Evolutionary conservation across 768 basidiomycete species (phyloP).

Genomic region (Boletus bicolor): DNA sequence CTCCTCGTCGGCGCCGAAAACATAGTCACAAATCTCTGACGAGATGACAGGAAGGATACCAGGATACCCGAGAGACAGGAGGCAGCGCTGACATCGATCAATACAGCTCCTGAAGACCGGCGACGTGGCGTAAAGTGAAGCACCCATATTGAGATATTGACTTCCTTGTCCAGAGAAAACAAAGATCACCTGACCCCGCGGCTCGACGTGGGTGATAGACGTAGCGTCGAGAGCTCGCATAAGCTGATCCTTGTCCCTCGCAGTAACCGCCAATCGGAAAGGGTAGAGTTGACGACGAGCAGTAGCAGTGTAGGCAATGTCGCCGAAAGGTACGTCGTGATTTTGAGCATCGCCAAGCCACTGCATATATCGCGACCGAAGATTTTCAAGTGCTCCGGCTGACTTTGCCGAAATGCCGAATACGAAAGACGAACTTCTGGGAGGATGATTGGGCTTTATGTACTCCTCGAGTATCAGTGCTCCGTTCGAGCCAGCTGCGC

Average conservation of each 20-base stretch:
- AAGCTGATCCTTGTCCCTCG: constrained; percentile 44
- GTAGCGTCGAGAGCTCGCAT: constrained; percentile 40
- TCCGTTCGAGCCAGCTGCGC: constrained; percentile 69
- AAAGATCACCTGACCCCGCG: constrained; percentile 45
- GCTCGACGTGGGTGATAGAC: constrained; percentile 30
- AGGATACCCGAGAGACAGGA: constrained; percentile 47
- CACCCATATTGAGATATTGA: constrained; percentile 66
- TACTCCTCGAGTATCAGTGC: constrained; percentile 60
- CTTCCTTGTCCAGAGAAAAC: constrained; percentile 75
- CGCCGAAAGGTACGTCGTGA: constrained; percentile 32
- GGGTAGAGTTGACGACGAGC: constrained; percentile 58
- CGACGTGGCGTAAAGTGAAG: constrained; percentile 48
- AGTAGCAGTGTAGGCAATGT: constrained; percentile 66
- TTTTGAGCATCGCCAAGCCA: constrained; percentile 41
- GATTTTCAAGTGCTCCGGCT: constrained; percentile 39
- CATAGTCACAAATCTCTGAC: constrained; percentile 22
- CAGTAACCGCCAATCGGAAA: constrained; percentile 51
- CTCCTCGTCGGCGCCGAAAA: constrained; percentile 32
- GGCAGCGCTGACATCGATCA: constrained; percentile 54
- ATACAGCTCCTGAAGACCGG: constrained; percentile 48
- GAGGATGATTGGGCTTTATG: constrained; percentile 7
- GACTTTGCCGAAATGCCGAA: constrained; percentile 67
- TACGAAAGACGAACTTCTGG: constrained; percentile 31
- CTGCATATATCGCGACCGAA: constrained; percentile 45
- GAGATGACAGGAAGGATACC: constrained; percentile 47